Percentiles rank a stretch among this genome's conserved stretches.
phyloP scores from a whole-genome alignment of 2,329 filamentous ascomycete genomes.

The Trichoderma lentiforme region DNA sequence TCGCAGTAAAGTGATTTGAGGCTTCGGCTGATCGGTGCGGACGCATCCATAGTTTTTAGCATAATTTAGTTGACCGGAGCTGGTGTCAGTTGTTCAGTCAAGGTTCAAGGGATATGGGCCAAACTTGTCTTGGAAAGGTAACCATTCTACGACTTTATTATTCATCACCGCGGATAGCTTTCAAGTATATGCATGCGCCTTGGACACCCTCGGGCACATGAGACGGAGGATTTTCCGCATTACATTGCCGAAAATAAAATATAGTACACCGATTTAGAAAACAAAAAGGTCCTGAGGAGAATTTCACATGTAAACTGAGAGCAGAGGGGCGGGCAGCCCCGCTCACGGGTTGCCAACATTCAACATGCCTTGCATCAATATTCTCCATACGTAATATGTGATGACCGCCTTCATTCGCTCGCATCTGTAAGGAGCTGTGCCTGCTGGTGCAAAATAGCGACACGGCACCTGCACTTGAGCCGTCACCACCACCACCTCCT shows the following conservation, averaged over 20 bases:
- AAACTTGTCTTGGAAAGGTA: not conserved
- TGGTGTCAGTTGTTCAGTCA: not conserved
- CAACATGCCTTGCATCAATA: conserved; percentile 8
- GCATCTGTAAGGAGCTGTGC: not conserved
- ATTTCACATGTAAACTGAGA: conserved; percentile 8
- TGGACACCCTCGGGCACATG: not conserved
- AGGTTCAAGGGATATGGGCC: not conserved
- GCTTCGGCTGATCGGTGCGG: conserved; percentile 9
- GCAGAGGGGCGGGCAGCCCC: not conserved
- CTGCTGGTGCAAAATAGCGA: not conserved
- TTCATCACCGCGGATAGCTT: not conserved
- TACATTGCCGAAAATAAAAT: not conserved
- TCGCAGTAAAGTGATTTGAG: not conserved
- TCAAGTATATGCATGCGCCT: not conserved
- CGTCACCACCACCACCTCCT: not conserved
- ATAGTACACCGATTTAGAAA: no score
- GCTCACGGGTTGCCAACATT: not conserved
- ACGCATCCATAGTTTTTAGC: not conserved
- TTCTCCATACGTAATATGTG: conserved; percentile 2
- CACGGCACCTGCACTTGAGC: not conserved
- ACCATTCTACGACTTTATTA: not conserved
- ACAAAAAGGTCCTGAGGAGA: not conserved
- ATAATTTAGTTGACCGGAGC: not conserved
- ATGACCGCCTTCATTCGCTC: conserved; percentile 3
- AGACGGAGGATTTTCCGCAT: not conserved